Evolutionary conservation across 176 grass and related monocot genomes (phyloP), one percentile per base, ranked within the genome.

Genomic region (Lolium perenne): DNA sequence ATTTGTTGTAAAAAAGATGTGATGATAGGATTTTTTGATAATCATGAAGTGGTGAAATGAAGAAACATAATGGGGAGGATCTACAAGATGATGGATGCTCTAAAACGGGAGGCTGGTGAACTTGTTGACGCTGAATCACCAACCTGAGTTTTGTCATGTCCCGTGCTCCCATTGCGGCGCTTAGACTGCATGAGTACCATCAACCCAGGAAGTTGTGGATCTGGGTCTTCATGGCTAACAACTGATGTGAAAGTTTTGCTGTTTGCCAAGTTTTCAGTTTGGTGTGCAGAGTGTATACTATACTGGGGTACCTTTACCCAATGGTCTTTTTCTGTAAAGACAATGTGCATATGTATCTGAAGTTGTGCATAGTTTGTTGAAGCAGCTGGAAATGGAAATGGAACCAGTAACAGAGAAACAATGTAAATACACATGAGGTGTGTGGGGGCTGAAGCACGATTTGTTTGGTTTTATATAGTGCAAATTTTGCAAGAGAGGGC

Each of bases 321-420:
- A 20, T 10, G 2, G 43, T n/a, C 9, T 77, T 74, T 60, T 75
- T 68, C 74, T 62, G 72, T 62, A 58, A 79, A 83, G 56, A 20
- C 48, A 23, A 49, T 87, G 46, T 59, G 18, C 49, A 58, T 78
- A 75, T 75, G 72, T 67, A 78, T 89, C 11, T 64, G 65, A 64
- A 74, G 74, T 25, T 83, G 65, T 86, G 84, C 67, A 83, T 79
- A 90, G 84, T 83, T 32, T 78, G 32, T 79, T 66, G 74, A 71
- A 87, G 49, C 56, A 80, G 23, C 64, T 85, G 18, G 21, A 69
- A 69, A 55, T 85, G 18, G 21, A 69, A 69, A 55, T 85, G 77
- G 18, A 81, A 62, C 22, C 76, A 72, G 22, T 38, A 71, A 53
- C 46, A 65, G 16, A 78, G 76, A 16, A 49, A 79, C 40, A 79